Evolutionary conservation across 73 alveolate species (phyloP).

Genomic region (Paramecium primaurelia): DNA sequence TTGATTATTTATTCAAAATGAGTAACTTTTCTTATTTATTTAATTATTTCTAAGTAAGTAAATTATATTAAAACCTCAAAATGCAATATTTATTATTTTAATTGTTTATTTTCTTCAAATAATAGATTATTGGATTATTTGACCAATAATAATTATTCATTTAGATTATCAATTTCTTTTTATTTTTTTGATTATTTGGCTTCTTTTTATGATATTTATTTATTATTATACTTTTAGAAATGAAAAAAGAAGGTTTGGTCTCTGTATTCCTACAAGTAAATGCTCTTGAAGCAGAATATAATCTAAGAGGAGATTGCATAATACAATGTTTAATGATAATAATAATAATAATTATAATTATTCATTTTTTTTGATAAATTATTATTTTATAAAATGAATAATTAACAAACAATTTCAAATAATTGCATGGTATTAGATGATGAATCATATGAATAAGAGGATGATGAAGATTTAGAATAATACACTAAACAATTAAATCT

Average conservation of each 20-base stretch:
- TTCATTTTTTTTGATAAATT: neutral
- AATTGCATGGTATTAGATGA: neutral
- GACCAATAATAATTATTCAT: neutral
- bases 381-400: neutral
- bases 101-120: neutral
- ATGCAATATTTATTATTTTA: neutral
- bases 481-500: neutral
- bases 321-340: neutral
- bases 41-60: neutral
- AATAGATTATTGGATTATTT: neutral
- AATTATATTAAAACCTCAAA: neutral
- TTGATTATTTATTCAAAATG: neutral
- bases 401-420: neutral
- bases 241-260: conserved; percentile 4
- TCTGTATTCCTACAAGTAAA: neutral
- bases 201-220: neutral
- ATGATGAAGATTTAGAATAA: neutral
- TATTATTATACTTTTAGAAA: neutral
- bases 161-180: neutral
- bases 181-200: neutral
- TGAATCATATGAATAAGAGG: neutral
- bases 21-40: conserved; percentile 13
- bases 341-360: neutral
- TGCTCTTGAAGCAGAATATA: conserved; percentile 19
- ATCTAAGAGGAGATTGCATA: conserved; percentile 13